phyloP scores from a whole-genome alignment of 768 basidiomycete genomes.

The Amanita subjunquillea region DNA sequence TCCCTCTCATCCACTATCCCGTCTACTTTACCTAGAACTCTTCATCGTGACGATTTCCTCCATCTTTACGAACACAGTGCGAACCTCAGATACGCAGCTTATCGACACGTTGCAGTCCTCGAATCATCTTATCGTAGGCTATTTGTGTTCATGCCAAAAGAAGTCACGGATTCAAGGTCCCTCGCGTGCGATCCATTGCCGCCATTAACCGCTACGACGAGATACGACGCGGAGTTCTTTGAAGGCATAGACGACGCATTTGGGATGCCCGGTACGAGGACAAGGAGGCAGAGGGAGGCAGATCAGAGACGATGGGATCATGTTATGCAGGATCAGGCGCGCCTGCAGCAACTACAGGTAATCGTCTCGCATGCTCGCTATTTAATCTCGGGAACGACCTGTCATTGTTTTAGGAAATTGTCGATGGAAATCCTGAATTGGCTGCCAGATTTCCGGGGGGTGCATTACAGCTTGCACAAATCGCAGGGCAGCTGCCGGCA shows the following conservation, averaged over 20 bases:
- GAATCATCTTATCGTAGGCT: constrained; percentile 50
- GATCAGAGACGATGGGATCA: constrained; percentile 45
- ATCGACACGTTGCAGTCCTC: constrained; percentile 72
- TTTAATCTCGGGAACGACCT: not conserved
- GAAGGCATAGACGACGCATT: constrained; percentile 45
- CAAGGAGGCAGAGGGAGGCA: constrained; percentile 30
- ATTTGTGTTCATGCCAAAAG: constrained; percentile 61
- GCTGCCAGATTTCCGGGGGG: constrained; percentile 54
- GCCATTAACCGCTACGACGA: constrained; percentile 45
- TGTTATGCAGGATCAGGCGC: constrained; percentile 46
- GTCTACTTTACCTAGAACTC: constrained; percentile 23
- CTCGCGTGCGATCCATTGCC: constrained; percentile 85
- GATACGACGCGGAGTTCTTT: constrained; percentile 75
- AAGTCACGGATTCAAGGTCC: constrained; percentile 39
- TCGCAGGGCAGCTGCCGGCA: constrained; percentile 41
- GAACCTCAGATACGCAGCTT: constrained; percentile 41
- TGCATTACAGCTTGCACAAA: constrained; percentile 51
- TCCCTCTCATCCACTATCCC: constrained; percentile 29
- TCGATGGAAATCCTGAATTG: constrained; percentile 45
- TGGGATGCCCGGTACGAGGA: constrained; percentile 13
- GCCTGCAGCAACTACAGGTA: constrained; percentile 50
- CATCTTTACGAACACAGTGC: constrained; percentile 25
- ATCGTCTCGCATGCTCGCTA: constrained; percentile 2
- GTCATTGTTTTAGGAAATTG: constrained; percentile 31
- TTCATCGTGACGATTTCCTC: constrained; percentile 22